Base-by-base conservation (phyloP, 2,329 filamentous ascomycete species). In the Penicillium rolfsii region DNA sequence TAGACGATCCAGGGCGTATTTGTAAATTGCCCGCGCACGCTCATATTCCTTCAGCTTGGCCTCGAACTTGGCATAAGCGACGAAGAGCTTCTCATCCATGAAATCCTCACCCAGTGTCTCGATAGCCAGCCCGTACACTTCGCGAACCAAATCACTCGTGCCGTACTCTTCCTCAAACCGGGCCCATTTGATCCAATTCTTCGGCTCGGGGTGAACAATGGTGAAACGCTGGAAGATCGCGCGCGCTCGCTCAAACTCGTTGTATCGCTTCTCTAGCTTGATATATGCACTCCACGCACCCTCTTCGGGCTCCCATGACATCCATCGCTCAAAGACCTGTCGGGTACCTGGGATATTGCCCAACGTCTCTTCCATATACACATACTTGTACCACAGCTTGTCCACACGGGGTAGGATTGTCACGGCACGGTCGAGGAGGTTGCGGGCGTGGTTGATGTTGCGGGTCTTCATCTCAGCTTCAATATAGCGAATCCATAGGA, bases 311-410 rank as follows among this genome's bases (percentile, higher is more conserved):
- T 97, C 92, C 95, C 95, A 99, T 64, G 91, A 89, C 90, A 99
- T 94, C 95, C 95, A 99, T 49, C 95, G 85, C 80, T 99, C 95
- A 74, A 98, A 99, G 0, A 98, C 91, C 70, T 97, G 91, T 60
- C 95, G 84, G 2, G 93, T 96, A 38, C 94, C 95, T 3, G 93
- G 88, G 52, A 99, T 89, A 71, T 99, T 97, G 6, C 93, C 93
- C 57, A 99, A 84, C 79, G 94, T 98, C 84, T 99, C 95, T 81
- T 98, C 94, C 90, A 97, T 96, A 76, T 96, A 97, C 28, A 96
- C 92, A 82, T 97, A 99, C 77, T 98, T 98, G 82, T 97, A 99
- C 95, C 95, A 99, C 36, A 99, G 81, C 83, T 98, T 98, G 76
- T 98, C 93, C 43, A 98, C 87, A 59, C 95, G 84, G 5, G 95